Evolutionary conservation across 176 grass and related monocot genomes (phyloP).

Genomic region (Avena sativa): DNA sequence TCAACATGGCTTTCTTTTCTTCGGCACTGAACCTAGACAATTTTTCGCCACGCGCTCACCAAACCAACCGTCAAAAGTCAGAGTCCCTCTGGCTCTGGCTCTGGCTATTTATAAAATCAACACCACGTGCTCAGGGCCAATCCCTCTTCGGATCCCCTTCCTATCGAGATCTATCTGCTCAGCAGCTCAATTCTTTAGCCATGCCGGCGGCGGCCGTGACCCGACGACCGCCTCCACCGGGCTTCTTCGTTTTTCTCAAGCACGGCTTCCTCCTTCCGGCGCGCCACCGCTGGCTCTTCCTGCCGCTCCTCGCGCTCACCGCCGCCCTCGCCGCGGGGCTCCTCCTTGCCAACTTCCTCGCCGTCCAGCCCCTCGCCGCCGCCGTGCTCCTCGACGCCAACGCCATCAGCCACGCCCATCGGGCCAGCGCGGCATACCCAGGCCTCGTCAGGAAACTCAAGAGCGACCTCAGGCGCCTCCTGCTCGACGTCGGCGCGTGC

Average conservation of each 20-base stretch:
- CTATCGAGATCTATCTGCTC: background rate
- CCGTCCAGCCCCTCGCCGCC: constrained; percentile 52
- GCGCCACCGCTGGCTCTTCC: constrained; percentile 31
- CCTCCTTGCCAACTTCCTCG: constrained; percentile 48
- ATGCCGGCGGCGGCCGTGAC: constrained; percentile 31
- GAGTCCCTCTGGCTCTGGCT: no score
- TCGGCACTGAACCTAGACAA: no score
- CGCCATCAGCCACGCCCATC: constrained; percentile 40
- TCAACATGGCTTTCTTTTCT: no score
- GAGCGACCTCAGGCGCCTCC: background rate
- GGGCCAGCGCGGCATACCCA: constrained; percentile 32
- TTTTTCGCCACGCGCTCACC: no score
- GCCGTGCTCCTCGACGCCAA: constrained; percentile 30
- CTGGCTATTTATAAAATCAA: no score
- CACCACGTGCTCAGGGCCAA: background rate
- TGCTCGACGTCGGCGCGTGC: constrained; percentile 34
- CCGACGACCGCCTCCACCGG: constrained; percentile 1
- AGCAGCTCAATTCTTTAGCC: background rate
- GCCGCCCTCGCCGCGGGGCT: constrained; percentile 41
- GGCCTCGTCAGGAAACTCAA: constrained; percentile 5
- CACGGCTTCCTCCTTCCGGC: constrained; percentile 45
- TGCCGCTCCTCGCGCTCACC: constrained; percentile 43
- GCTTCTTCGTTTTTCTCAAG: constrained; percentile 45
- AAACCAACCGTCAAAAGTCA: no score
- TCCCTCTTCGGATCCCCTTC: background rate